These are phyloP conservation scores for Gossypium anomalum DNA, from an alignment of 345 rosid species.

Conservation along the genomic window DNA sequence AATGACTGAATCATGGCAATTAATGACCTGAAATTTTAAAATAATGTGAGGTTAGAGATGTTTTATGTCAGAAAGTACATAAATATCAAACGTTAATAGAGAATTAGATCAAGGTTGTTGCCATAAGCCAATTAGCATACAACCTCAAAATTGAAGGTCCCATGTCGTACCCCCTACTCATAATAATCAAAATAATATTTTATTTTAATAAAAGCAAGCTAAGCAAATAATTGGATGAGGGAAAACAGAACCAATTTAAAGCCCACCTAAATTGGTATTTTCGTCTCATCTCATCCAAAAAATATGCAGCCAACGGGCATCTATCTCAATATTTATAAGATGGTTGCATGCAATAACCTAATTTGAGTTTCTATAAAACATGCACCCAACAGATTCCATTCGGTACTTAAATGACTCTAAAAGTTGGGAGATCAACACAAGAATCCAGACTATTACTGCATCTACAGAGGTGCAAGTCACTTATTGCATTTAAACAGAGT, in stretches of 20 bases:
- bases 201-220: background rate
- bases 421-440: background rate
- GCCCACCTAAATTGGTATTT: background rate
- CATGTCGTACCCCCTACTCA: background rate
- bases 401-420: background rate
- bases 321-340: background rate
- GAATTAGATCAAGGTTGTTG: background rate
- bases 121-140: background rate
- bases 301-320: background rate
- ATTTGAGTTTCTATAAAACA: background rate
- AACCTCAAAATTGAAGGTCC: slow-evolving; percentile 3
- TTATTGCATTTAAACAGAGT: background rate
- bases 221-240: background rate
- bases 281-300: background rate
- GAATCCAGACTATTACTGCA: background rate
- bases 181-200: background rate
- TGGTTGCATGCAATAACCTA: background rate
- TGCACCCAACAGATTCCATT: background rate
- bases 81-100: slow-evolving; percentile 1
- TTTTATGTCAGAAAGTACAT: slow-evolving; percentile 6
- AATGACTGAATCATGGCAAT: slow-evolving; percentile 93
- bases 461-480: background rate
- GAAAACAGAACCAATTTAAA: background rate
- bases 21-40: slow-evolving; percentile 64
- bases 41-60: slow-evolving; percentile 11